Percentiles rank a stretch among this genome's conserved stretches.
These are phyloP conservation scores for Talaromyces sp. DNA, from an alignment of 2,329 filamentous ascomycete species.

Conservation along the genomic window DNA sequence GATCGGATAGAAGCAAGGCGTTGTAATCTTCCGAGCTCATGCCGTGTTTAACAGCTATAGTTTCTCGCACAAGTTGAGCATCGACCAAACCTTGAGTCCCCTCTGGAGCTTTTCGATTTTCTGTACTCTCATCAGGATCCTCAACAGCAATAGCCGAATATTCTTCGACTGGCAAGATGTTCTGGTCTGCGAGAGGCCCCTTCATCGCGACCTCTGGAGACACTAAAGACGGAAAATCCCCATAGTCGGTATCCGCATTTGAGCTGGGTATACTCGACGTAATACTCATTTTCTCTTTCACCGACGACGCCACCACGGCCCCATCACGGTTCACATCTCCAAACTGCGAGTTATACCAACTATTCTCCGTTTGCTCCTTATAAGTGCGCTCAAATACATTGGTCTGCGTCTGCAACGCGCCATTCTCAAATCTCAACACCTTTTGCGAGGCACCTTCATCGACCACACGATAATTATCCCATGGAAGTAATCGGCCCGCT, in stretches of 20 bases:
- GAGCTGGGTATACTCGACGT: conserved; percentile 14
- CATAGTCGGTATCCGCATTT: conserved; percentile 40
- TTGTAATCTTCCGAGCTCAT: conserved; percentile 94
- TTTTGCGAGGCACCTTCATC: conserved; percentile 83
- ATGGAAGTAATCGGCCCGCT: conserved; percentile 77
- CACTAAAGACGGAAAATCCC: conserved; percentile 39
- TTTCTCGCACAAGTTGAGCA: conserved; percentile 20
- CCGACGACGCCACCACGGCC: conserved; percentile 31
- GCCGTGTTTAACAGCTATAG: conserved; percentile 36
- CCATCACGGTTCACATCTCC: conserved; percentile 36
- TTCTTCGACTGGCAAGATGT: background rate
- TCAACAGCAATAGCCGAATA: background rate
- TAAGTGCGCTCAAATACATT: conserved; percentile 66
- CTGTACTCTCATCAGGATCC: background rate
- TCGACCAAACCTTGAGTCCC: background rate
- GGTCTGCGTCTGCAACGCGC: conserved; percentile 65
- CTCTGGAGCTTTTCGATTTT: background rate
- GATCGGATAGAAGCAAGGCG: conserved; percentile 76
- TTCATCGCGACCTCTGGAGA: conserved; percentile 6
- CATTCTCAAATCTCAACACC: conserved; percentile 64
- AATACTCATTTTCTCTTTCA: conserved; percentile 5
- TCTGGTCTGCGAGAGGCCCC: background rate
- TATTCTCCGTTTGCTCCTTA: conserved; percentile 73
- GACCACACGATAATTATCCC: conserved; percentile 79
- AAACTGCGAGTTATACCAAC: conserved; percentile 78